phyloP scores from a whole-genome alignment of 225 moss, liverwort and hornwort genomes.

The Neckera pumila region DNA sequence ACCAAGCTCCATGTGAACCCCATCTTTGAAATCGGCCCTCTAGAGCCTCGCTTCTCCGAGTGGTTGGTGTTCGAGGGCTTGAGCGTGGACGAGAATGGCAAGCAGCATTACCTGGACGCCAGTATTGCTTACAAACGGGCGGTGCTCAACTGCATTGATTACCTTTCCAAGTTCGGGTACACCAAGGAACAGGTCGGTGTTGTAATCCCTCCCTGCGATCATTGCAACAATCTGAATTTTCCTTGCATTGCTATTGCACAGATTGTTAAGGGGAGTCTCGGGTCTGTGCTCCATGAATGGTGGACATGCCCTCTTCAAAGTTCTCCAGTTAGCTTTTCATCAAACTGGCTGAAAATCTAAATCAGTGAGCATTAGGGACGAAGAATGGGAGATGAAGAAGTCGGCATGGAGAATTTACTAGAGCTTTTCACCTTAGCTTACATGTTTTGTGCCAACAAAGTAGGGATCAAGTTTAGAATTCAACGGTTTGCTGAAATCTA shows the following conservation, averaged over 20 bases:
- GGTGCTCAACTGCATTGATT: slow-evolving; percentile 72
- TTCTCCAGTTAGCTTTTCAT: background rate
- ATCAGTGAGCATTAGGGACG: background rate
- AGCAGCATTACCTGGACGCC: slow-evolving; percentile 82
- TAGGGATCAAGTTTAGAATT: background rate
- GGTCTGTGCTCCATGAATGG: background rate
- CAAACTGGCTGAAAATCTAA: background rate
- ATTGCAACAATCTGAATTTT: background rate
- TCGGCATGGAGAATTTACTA: background rate
- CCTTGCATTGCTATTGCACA: background rate
- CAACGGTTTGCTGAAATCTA: background rate
- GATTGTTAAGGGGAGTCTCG: background rate
- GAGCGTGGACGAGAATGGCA: slow-evolving; percentile 75
- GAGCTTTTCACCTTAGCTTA: background rate
- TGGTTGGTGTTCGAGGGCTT: slow-evolving; percentile 85
- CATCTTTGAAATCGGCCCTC: slow-evolving; percentile 77
- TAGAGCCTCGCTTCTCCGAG: slow-evolving; percentile 82
- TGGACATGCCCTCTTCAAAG: background rate
- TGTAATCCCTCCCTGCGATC: background rate
- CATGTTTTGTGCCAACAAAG: background rate
- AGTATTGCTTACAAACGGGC: slow-evolving; percentile 77
- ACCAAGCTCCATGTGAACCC: slow-evolving; percentile 86
- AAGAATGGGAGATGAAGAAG: background rate
- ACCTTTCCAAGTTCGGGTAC: slow-evolving; percentile 89
- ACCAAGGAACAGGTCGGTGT: slow-evolving; percentile 60